A percentile compares a stretch with the other conserved stretches of the same genome.
Evolutionary conservation across 2,329 filamentous ascomycete genomes (phyloP).

Genomic region (Colletotrichum filicis): DNA sequence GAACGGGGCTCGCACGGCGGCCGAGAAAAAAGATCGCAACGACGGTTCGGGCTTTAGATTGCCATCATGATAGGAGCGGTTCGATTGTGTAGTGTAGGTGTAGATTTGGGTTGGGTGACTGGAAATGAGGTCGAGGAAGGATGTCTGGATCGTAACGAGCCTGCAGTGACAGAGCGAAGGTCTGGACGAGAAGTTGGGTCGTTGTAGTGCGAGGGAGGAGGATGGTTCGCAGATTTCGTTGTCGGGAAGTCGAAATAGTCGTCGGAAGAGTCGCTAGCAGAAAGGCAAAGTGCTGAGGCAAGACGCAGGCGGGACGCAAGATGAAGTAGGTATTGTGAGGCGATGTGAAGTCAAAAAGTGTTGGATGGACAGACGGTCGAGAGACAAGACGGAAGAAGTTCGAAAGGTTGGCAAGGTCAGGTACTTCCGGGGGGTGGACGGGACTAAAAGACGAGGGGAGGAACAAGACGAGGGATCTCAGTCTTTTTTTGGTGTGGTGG

Average conservation of each 20-base stretch:
- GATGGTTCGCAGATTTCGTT: neutral
- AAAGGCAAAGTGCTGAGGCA: neutral
- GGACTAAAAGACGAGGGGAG: conserved; percentile 27
- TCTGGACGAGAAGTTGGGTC: neutral
- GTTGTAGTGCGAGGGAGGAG: conserved; percentile 1
- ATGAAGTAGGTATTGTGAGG: conserved; percentile 18
- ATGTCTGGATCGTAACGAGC: neutral
- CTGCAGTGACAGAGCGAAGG: neutral
- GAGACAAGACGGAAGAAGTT: conserved; percentile 6
- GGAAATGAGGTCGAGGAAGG: neutral
- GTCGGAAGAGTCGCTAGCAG: neutral
- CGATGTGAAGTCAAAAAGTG: conserved; percentile 29
- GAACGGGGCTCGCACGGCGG: conserved; percentile 35
- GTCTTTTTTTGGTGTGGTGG: conserved; percentile 20
- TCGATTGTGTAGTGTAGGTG: neutral
- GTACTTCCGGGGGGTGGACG: conserved; percentile 28
- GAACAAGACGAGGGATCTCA: conserved; percentile 29
- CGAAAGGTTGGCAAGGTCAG: conserved; percentile 18
- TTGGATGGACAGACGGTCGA: neutral
- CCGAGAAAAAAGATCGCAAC: conserved; percentile 22
- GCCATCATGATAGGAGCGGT: conserved; percentile 15
- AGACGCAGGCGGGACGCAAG: neutral
- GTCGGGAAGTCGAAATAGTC: neutral
- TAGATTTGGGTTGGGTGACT: neutral
- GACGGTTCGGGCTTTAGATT: conserved; percentile 15